phyloP scores from a whole-genome alignment of 352 stramenopile genomes.

The Phytophthora pini region DNA sequence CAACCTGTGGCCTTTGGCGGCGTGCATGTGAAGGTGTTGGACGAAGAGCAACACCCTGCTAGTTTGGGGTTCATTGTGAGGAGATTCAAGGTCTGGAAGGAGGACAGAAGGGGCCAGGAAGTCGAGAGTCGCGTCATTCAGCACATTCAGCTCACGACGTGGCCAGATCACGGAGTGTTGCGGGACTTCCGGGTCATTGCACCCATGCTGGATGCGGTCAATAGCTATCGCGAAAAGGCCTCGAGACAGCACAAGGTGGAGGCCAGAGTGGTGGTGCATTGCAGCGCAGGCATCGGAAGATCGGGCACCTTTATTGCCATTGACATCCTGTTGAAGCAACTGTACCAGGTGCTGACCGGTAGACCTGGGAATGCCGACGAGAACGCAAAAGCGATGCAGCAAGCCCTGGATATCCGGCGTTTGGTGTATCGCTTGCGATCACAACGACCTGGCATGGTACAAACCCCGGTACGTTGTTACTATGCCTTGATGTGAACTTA shows the following conservation, averaged over 20 bases:
- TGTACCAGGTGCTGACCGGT: conserved; percentile 40
- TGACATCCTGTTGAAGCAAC: conserved; percentile 70
- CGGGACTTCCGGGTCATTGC: conserved; percentile 75
- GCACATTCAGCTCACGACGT: conserved; percentile 83
- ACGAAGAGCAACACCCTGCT: conserved; percentile 40
- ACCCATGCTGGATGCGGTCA: conserved; percentile 76
- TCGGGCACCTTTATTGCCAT: conserved; percentile 89
- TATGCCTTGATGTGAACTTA: not conserved
- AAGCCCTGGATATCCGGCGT: conserved; percentile 59
- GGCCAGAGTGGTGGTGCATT: conserved; percentile 71
- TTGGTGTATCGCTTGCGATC: conserved; percentile 71
- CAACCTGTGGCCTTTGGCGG: conserved; percentile 58
- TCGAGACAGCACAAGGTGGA: conserved; percentile 29
- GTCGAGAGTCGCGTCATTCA: conserved; percentile 50
- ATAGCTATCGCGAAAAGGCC: conserved; percentile 46
- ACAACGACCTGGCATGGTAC: conserved; percentile 84
- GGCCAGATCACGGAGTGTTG: conserved; percentile 82
- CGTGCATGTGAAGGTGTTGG: conserved; percentile 57
- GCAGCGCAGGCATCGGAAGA: conserved; percentile 81
- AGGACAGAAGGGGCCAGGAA: conserved; percentile 23
- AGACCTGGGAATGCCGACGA: conserved; percentile 25
- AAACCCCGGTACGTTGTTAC: conserved; percentile 67
- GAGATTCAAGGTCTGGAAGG: conserved; percentile 56
- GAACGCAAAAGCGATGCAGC: conserved; percentile 25
- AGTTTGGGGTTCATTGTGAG: conserved; percentile 57